Evolutionary conservation across 2,329 filamentous ascomycete genomes (phyloP).

Genomic region (Alternaria alternata): DNA sequence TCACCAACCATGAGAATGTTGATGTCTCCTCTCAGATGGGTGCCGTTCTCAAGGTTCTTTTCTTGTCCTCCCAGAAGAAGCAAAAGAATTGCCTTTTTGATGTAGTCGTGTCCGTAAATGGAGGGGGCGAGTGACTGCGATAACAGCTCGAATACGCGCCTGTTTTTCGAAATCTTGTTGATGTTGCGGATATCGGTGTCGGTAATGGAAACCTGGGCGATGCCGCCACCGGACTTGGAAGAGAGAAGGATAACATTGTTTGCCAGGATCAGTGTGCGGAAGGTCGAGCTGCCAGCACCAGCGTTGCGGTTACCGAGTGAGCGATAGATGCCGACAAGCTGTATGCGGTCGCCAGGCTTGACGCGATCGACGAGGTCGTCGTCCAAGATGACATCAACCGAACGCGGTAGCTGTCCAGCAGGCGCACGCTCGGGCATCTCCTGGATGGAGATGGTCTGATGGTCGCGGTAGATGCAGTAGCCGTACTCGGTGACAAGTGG

Average conservation of each 20-base stretch:
- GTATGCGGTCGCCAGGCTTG: constrained; percentile 94
- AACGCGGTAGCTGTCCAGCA: constrained; percentile 91
- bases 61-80: constrained; percentile 97
- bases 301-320: constrained; percentile 95
- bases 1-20: constrained; percentile 99
- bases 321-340: constrained; percentile 94
- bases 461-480: constrained; percentile 93
- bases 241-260: constrained; percentile 96
- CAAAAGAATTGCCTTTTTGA: constrained; percentile 95
- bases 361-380: constrained; percentile 94
- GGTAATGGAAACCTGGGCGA: constrained; percentile 90
- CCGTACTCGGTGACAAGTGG: constrained; percentile 95
- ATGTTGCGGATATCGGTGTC: constrained; percentile 98
- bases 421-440: constrained; percentile 98
- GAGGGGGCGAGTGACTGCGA: constrained; percentile 95
- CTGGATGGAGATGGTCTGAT: constrained; percentile 97
- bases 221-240: constrained; percentile 93
- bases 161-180: constrained; percentile 96
- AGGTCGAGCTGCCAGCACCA: constrained; percentile 87
- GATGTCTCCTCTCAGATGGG: constrained; percentile 96
- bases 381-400: constrained; percentile 95
- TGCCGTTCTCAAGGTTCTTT: constrained; percentile 98
- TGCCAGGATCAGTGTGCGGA: constrained; percentile 91
- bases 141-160: constrained; percentile 88
- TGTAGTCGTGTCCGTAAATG: constrained; percentile 96